A percentile compares a stretch with the other conserved stretches of the same genome.
Conservation (phyloP, 345 rosid species). For the Lepidium didymum region DNA sequence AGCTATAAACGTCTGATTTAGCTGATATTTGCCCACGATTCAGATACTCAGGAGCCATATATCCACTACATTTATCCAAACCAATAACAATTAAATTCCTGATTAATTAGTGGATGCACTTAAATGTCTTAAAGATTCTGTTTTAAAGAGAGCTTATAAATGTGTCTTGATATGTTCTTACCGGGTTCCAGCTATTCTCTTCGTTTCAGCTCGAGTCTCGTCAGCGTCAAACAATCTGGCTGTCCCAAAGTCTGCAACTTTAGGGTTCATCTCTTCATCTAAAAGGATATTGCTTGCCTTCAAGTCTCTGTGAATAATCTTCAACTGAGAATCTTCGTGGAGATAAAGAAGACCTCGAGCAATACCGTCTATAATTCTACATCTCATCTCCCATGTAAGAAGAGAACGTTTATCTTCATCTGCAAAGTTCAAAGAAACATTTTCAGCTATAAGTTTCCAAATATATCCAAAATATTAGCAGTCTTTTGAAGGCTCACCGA, state of each 20-base stretch:
- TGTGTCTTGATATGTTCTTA: neutral
- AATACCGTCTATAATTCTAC: slow-evolving; percentile 25
- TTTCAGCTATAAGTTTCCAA: neutral
- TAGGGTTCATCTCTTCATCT: slow-evolving; percentile 25
- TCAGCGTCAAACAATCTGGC: slow-evolving; percentile 25
- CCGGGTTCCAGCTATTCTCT: slow-evolving; percentile 28
- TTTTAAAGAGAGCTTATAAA: neutral
- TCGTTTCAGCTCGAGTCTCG: slow-evolving; percentile 25
- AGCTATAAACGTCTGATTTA: slow-evolving; percentile 44
- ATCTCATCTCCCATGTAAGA: slow-evolving; percentile 20
- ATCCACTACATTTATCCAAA: slow-evolving; percentile 27
- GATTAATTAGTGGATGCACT: neutral
- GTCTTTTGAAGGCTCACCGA: too few species aligned
- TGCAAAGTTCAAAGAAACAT: neutral
- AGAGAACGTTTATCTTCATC: slow-evolving; percentile 12
- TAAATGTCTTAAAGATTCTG: neutral
- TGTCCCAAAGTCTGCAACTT: slow-evolving; percentile 34
- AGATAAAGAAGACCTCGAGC: slow-evolving; percentile 28
- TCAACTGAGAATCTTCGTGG: slow-evolving; percentile 24
- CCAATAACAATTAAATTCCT: too few species aligned
- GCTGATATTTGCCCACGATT: slow-evolving; percentile 36
- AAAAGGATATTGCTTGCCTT: slow-evolving; percentile 26
- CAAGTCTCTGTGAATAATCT: slow-evolving; percentile 25
- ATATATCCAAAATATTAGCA: neutral
- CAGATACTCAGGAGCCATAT: slow-evolving; percentile 47